Evolutionary conservation across 108 stramenopile genomes (phyloP), one percentile per base, ranked within the genome.

Genomic region (Tribonema minus): DNA sequence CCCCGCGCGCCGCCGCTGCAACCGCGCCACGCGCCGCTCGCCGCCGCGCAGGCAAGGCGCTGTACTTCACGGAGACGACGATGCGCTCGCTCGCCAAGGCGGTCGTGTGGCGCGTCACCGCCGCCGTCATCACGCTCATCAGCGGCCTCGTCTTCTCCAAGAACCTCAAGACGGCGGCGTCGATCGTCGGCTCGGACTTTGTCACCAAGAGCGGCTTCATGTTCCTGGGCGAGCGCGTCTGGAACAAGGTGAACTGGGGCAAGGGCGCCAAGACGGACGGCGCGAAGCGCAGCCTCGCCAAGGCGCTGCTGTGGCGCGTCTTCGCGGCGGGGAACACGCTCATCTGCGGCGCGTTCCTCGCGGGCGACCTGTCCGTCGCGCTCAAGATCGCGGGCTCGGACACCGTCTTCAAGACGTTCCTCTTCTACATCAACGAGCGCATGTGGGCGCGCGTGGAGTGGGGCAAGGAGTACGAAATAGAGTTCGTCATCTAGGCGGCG

Each of bases 141-240:
- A 68, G 76, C 28, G 70, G 71, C 23, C 36, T 71, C 7, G 64
- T 82, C 27, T 82, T 67, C 15, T 82, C 81, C 30, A 54, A 61
- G 2, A 73, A 71, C 60, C 41, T 71, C 63, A 61, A 64, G 38
- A 83, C 78, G 30, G 82, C 95, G 37, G 80, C 94, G 64, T 86
- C 91, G 32, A 92, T 96, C 82, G 95, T 96, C 26, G 92, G 90
- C 3, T 93, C 92, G 0, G 96, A 96, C 70, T 96, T 96, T 74
- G 89, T 94, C 70, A 91, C 90, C 68, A 96, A 96, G 85, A 83
- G 92, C 31, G 90, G 90, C 64, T 93, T 93, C 63, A 95, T 96
- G 94, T 96, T 94, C 80, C 75, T 93, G 71, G 96, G 96, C 37
- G 94, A 96, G 77, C 87, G 96, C 32, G 68, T 96, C 58, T 95